Percentiles rank a stretch among this genome's conserved stretches.
These are phyloP conservation scores for Pseudozyma thailandica DNA, from an alignment of 1,284 basidiomycete species.

Conservation along the genomic window DNA sequence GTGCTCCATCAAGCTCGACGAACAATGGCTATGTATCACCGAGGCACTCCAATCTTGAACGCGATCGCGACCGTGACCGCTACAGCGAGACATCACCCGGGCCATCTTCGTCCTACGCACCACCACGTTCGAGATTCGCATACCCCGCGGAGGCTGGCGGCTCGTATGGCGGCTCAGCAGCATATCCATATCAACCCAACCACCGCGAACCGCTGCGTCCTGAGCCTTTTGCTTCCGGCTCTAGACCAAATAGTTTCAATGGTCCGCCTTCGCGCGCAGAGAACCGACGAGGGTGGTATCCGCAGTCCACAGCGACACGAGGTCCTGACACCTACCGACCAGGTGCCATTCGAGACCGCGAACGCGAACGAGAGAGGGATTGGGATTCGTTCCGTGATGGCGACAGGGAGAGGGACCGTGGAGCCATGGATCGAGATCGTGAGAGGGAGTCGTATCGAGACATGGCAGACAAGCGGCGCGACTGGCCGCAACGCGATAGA, in stretches of 20 bases:
- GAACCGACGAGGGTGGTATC: slow-evolving; percentile 29
- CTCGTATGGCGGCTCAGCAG: slow-evolving; percentile 23
- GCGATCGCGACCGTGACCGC: slow-evolving; percentile 41
- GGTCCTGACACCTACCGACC: slow-evolving; percentile 42
- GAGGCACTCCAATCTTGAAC: slow-evolving; percentile 20
- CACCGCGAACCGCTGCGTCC: slow-evolving; percentile 27
- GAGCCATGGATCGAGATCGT: slow-evolving; percentile 30
- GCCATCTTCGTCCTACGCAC: slow-evolving; percentile 27
- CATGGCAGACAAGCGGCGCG: slow-evolving; percentile 25
- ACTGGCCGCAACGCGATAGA: slow-evolving; percentile 25
- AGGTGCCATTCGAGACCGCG: slow-evolving; percentile 34
- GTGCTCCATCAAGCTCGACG: slow-evolving; percentile 15
- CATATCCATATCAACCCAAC: slow-evolving; percentile 27
- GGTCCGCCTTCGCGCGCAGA: slow-evolving; percentile 19
- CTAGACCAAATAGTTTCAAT: slow-evolving; percentile 20
- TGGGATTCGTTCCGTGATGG: slow-evolving; percentile 41
- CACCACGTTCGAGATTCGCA: slow-evolving; percentile 24
- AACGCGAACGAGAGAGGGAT: slow-evolving; percentile 40
- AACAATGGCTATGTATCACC: slow-evolving; percentile 29
- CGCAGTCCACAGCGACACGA: slow-evolving; percentile 19
- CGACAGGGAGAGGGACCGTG: slow-evolving; percentile 46
- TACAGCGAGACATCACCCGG: slow-evolving; percentile 37
- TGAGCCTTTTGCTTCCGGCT: slow-evolving; percentile 23
- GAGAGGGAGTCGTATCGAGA: slow-evolving; percentile 32
- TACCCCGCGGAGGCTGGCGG: slow-evolving; percentile 23